phyloP scores from a whole-genome alignment of 768 basidiomycete species.

The Mycena latifolia region DNA sequence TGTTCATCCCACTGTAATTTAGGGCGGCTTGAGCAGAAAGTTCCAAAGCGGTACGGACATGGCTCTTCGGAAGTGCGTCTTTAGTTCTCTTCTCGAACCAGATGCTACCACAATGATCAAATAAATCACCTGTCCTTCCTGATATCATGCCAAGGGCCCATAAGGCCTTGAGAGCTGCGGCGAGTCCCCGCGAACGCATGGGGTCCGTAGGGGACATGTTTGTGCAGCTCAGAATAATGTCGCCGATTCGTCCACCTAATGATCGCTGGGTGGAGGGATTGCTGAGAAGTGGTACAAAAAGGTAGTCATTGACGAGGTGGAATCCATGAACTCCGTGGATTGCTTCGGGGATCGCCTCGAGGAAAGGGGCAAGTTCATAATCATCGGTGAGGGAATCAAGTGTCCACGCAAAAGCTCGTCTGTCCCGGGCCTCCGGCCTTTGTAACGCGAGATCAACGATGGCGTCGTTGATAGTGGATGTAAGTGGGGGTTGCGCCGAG shows the following conservation, averaged over 20 bases:
- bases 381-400: slow-evolving; percentile 3
- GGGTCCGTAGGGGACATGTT: not conserved
- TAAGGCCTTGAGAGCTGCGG: not conserved
- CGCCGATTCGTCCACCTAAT: not conserved
- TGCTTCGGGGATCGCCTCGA: not conserved
- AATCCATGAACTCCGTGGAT: not conserved
- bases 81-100: not conserved
- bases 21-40: not conserved
- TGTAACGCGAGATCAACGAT: not conserved
- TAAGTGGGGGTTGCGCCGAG: not conserved
- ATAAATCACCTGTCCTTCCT: not conserved
- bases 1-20: not conserved
- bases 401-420: not conserved
- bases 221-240: not conserved
- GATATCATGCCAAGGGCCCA: not conserved
- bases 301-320: not conserved
- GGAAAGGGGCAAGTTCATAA: not conserved
- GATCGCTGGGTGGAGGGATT: not conserved
- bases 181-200: not conserved
- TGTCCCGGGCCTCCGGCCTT: not conserved
- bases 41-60: not conserved
- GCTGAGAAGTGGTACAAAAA: not conserved
- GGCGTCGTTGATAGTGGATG: not conserved
- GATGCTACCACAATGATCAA: not conserved
- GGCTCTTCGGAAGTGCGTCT: not conserved